phyloP scores from a whole-genome alignment of 148 eudicot species.

The Spergularia bocconei region DNA sequence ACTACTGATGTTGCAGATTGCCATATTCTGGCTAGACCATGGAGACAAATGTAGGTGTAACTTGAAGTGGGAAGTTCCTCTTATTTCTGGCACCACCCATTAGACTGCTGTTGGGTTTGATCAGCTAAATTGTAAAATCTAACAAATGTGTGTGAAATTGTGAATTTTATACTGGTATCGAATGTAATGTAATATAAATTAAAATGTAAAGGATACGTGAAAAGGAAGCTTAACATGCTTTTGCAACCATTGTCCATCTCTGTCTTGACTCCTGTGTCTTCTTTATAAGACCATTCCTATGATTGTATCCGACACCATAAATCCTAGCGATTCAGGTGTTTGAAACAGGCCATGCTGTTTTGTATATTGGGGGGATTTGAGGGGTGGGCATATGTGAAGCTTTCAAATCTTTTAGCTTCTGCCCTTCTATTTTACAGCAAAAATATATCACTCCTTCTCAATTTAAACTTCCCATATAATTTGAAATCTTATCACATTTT shows the following conservation, averaged over 20 bases:
- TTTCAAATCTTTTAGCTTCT: too few species aligned
- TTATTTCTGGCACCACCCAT: not conserved
- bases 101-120: not conserved
- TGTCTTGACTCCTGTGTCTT: not conserved
- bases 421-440: too few species aligned
- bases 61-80: not conserved
- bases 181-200: not conserved
- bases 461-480: too few species aligned
- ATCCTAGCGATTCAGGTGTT: too few species aligned
- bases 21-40: slow-evolving; percentile 37
- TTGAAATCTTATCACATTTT: too few species aligned
- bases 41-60: not conserved
- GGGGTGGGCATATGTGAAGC: too few species aligned
- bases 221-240: not conserved
- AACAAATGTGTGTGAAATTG: not conserved
- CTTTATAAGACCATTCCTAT: too few species aligned
- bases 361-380: too few species aligned
- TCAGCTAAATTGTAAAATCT: slow-evolving; percentile 5
- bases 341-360: too few species aligned
- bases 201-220: not conserved
- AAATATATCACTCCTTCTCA: too few species aligned
- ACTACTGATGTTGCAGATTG: slow-evolving; percentile 39
- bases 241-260: not conserved
- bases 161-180: too few species aligned
- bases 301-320: too few species aligned